phyloP scores from a whole-genome alignment of 495 filamentous ascomycete genomes.

The Lindgomyces ingoldianus region DNA sequence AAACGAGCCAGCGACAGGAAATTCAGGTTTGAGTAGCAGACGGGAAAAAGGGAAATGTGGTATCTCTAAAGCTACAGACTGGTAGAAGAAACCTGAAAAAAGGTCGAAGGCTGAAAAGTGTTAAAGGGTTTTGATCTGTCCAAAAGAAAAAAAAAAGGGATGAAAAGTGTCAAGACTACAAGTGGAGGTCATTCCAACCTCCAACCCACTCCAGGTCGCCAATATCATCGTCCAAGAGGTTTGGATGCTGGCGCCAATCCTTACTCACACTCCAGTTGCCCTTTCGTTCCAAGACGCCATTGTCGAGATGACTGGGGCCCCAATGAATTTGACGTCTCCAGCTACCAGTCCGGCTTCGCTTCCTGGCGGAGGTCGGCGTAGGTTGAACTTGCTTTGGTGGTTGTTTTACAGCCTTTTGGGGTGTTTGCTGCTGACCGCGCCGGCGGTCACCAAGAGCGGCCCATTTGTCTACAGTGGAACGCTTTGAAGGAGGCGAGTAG shows the following conservation, averaged over 20 bases:
- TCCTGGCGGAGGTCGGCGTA: conserved; percentile 29
- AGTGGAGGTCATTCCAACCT: conserved; percentile 71
- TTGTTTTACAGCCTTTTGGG: conserved; percentile 34
- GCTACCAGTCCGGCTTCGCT: conserved; percentile 38
- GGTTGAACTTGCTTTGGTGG: conserved; percentile 30
- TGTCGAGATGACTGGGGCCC: conserved; percentile 27
- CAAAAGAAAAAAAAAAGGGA: conserved; percentile 34
- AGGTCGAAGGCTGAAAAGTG: conserved; percentile 8
- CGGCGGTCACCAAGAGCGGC: conserved; percentile 77
- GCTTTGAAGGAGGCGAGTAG: conserved; percentile 57
- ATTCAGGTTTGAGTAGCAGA: neutral
- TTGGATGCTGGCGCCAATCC: conserved; percentile 63
- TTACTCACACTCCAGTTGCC: conserved; percentile 49
- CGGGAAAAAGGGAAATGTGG: conserved; percentile 24
- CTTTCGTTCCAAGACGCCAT: conserved; percentile 35
- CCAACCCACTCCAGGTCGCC: conserved; percentile 88
- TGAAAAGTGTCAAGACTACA: conserved; percentile 45
- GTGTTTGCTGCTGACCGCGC: conserved; percentile 55
- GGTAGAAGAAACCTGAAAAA: neutral
- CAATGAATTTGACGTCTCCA: conserved; percentile 36
- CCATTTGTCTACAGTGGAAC: conserved; percentile 77
- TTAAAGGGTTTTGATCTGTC: conserved; percentile 18
- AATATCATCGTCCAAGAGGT: conserved; percentile 48
- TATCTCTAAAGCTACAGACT: conserved; percentile 41
- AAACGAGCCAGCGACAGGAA: conserved; percentile 1